Evolutionary conservation across 1,284 basidiomycete genomes (phyloP).

Genomic region (Moesziomyces antarcticus): DNA sequence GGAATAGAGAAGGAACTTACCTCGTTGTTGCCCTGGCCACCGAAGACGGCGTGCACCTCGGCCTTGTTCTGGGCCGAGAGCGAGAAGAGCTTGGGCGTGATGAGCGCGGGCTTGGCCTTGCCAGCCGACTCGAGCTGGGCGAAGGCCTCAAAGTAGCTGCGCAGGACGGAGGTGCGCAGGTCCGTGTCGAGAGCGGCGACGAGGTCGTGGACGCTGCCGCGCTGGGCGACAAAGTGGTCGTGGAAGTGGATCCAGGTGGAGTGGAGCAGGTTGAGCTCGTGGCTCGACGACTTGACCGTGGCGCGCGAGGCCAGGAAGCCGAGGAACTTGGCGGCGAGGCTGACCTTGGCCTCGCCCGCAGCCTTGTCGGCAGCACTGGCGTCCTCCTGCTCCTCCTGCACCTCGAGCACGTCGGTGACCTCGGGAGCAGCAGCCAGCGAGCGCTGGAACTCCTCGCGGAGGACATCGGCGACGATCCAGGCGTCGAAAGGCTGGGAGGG

Average conservation of each 20-base stretch:
- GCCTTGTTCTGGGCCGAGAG: conserved; percentile 78
- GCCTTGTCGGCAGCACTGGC: conserved; percentile 39
- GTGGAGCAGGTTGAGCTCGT: conserved; percentile 77
- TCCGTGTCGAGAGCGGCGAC: conserved; percentile 80
- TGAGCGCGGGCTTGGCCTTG: conserved; percentile 73
- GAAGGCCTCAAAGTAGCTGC: conserved; percentile 83
- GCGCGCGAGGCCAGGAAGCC: conserved; percentile 72
- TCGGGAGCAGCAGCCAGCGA: conserved; percentile 53
- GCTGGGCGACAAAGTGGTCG: conserved; percentile 43
- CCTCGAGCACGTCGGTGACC: conserved; percentile 44
- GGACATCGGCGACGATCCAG: conserved; percentile 60
- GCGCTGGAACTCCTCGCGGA: conserved; percentile 61
- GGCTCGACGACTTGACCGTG: conserved; percentile 80
- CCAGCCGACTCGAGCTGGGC: conserved; percentile 77
- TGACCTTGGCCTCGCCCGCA: conserved; percentile 46
- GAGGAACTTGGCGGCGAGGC: conserved; percentile 66
- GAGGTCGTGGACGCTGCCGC: conserved; percentile 80
- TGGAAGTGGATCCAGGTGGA: conserved; percentile 54
- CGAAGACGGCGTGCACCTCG: conserved; percentile 91
- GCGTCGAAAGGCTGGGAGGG: conserved; percentile 57
- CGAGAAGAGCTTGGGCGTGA: conserved; percentile 77
- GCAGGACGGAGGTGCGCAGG: conserved; percentile 79
- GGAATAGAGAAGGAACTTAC: conserved; percentile 62
- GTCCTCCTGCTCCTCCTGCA: conserved; percentile 58
- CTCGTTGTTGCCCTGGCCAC: conserved; percentile 98